Evolutionary conservation across 768 basidiomycete species (phyloP).

Genomic region (Naganishia kalamii): DNA sequence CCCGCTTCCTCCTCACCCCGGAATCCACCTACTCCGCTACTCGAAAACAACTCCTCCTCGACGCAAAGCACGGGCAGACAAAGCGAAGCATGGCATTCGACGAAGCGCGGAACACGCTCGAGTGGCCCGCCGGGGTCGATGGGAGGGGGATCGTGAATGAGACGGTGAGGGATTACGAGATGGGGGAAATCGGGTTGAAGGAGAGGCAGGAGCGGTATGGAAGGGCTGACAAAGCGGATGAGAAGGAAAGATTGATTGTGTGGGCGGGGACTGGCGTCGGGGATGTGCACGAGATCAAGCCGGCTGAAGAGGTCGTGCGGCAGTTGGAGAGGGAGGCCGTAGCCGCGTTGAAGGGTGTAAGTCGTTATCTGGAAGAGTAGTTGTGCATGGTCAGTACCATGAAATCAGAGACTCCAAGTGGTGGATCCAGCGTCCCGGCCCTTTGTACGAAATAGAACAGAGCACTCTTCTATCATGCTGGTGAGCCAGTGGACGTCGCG

Average conservation of each 20-base stretch:
- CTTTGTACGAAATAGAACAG: no score
- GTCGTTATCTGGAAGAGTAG: not conserved
- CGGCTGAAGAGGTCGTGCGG: slow-evolving; percentile 28
- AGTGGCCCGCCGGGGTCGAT: slow-evolving; percentile 51
- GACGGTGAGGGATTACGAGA: slow-evolving; percentile 39
- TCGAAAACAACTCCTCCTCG: slow-evolving; percentile 56
- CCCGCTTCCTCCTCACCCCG: slow-evolving; percentile 64
- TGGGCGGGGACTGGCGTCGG: slow-evolving; percentile 68
- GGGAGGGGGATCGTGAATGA: slow-evolving; percentile 58
- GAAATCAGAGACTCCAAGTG: no score
- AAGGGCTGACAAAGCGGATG: slow-evolving; percentile 49
- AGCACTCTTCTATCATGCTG: no score
- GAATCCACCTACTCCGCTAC: slow-evolving; percentile 57
- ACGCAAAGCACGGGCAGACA: slow-evolving; percentile 46
- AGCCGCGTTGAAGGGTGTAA: not conserved
- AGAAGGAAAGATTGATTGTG: slow-evolving; percentile 55
- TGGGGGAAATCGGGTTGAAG: slow-evolving; percentile 48
- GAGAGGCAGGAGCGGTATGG: slow-evolving; percentile 48
- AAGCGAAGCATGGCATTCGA: slow-evolving; percentile 64
- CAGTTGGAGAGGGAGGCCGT: slow-evolving; percentile 20
- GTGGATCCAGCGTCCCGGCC: no score
- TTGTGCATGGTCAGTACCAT: not conserved
- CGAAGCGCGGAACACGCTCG: slow-evolving; percentile 51
- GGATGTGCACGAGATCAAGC: slow-evolving; percentile 52
- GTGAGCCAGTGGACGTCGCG: no score